Conservation (phyloP, 768 basidiomycete genomes). For the Hericium coralloides region DNA sequence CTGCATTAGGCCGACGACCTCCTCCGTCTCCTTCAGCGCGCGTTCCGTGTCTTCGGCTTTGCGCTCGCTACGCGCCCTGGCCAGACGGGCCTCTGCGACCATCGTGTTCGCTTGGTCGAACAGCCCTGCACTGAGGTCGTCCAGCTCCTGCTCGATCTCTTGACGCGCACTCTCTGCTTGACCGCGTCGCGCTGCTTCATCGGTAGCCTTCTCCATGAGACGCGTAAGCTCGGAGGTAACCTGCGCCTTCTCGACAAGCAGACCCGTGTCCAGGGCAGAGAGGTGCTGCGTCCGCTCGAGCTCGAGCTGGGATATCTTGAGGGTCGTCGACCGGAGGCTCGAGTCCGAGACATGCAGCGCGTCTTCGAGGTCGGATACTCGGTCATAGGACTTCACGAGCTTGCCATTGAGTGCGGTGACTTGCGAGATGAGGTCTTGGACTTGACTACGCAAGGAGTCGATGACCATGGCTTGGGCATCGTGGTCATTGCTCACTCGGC, state of each 20-base stretch:
- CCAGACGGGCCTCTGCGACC: conserved; percentile 88
- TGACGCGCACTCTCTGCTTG: conserved; percentile 78
- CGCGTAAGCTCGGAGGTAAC: conserved; percentile 88
- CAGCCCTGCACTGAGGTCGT: conserved; percentile 84
- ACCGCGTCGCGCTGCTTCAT: conserved; percentile 86
- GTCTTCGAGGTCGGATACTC: conserved; percentile 90
- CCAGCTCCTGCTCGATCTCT: conserved; percentile 89
- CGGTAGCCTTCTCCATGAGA: conserved; percentile 90
- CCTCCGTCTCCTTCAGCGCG: conserved; percentile 76
- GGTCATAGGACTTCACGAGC: conserved; percentile 86
- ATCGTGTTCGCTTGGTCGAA: conserved; percentile 94
- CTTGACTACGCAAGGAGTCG: conserved; percentile 66
- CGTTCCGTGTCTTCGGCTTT: conserved; percentile 71
- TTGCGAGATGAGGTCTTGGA: conserved; percentile 83
- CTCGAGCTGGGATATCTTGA: conserved; percentile 74
- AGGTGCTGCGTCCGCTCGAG: conserved; percentile 81
- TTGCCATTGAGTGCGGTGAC: conserved; percentile 88
- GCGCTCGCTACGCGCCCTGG: conserved; percentile 56
- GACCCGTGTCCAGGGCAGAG: conserved; percentile 81
- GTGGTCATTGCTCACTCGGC: conserved; percentile 21
- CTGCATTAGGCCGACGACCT: conserved; percentile 79
- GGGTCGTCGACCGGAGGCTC: conserved; percentile 46
- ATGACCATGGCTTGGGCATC: conserved; percentile 83
- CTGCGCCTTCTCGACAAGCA: conserved; percentile 85
- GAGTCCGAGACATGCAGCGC: conserved; percentile 62